Percentiles rank a stretch among this genome's conserved stretches.
phyloP scores from a whole-genome alignment of 352 stramenopile species.

The Globisporangium paroecandrum region DNA sequence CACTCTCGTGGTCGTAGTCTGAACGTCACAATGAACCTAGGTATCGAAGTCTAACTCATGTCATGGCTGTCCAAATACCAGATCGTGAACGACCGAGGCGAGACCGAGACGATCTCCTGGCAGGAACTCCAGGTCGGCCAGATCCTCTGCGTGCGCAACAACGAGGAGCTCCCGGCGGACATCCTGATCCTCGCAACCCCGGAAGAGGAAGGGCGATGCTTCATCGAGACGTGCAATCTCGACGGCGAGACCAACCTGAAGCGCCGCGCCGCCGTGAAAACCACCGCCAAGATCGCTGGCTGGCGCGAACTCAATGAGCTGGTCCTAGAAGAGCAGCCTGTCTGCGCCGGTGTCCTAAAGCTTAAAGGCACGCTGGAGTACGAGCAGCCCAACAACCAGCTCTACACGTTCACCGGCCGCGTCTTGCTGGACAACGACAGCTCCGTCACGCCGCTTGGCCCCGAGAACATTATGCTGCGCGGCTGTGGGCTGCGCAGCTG shows the following conservation, averaged over 20 bases:
- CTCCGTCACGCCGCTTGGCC: constrained; percentile 37
- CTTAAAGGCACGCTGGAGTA: constrained; percentile 48
- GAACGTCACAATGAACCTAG: neutral
- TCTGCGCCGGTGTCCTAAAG: constrained; percentile 17
- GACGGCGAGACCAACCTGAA: constrained; percentile 96
- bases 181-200: constrained; percentile 68
- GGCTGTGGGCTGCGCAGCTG: constrained; percentile 65
- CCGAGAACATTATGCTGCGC: constrained; percentile 81
- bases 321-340: constrained; percentile 24
- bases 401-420: constrained; percentile 69
- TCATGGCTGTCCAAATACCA: neutral
- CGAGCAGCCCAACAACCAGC: constrained; percentile 73
- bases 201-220: constrained; percentile 77
- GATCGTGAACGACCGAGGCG: constrained; percentile 20
- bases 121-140: constrained; percentile 72
- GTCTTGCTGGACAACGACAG: constrained; percentile 34
- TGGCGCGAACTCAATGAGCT: constrained; percentile 58
- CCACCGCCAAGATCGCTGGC: constrained; percentile 44
- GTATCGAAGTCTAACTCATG: neutral
- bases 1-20: no score
- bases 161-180: constrained; percentile 59
- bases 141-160: constrained; percentile 46
- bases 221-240: constrained; percentile 92
- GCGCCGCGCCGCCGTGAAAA: constrained; percentile 47
- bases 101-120: constrained; percentile 60